These are phyloP conservation scores for Microstegium vimineum DNA, from an alignment of 176 grass and related monocot species.

Conservation along the genomic window DNA sequence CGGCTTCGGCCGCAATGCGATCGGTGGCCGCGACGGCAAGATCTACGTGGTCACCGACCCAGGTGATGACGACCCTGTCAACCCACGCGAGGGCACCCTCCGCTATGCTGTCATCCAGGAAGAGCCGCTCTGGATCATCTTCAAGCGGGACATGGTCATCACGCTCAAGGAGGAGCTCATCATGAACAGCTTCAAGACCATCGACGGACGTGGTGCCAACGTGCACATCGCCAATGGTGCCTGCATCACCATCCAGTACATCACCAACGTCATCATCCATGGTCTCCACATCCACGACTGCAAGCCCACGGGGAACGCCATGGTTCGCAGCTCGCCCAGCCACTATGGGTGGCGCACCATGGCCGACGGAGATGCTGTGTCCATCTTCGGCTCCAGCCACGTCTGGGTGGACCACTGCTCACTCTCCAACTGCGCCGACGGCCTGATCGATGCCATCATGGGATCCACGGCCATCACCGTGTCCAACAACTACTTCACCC, in stretches of 20 bases:
- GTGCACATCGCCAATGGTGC: conserved; percentile 82
- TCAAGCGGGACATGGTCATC: conserved; percentile 92
- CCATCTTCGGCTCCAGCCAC: conserved; percentile 81
- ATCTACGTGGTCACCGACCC: conserved; percentile 71
- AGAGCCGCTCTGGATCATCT: conserved; percentile 89
- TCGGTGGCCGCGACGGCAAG: conserved; percentile 69
- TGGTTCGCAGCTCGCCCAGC: conserved; percentile 77
- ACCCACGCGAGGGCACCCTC: conserved; percentile 63
- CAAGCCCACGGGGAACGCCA: conserved; percentile 80
- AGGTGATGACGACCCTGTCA: conserved; percentile 51
- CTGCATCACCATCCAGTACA: conserved; percentile 77
- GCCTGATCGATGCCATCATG: conserved; percentile 81
- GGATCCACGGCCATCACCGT: conserved; percentile 88
- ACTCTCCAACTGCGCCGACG: conserved; percentile 80
- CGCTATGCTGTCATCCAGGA: conserved; percentile 75
- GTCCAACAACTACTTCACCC: conserved; percentile 81
- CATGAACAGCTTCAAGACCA: conserved; percentile 96
- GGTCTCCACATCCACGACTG: conserved; percentile 85
- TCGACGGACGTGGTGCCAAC: conserved; percentile 69
- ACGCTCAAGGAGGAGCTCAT: conserved; percentile 76
- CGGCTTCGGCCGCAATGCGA: conserved; percentile 77
- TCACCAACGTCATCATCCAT: conserved; percentile 83
- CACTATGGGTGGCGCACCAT: conserved; percentile 90
- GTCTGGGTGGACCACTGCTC: conserved; percentile 89
- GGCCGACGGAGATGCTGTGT: conserved; percentile 71